Evolutionary conservation across 2,329 filamentous ascomycete species (phyloP), one percentile per base, ranked within the genome.

Genomic region (Neonectria sp.): DNA sequence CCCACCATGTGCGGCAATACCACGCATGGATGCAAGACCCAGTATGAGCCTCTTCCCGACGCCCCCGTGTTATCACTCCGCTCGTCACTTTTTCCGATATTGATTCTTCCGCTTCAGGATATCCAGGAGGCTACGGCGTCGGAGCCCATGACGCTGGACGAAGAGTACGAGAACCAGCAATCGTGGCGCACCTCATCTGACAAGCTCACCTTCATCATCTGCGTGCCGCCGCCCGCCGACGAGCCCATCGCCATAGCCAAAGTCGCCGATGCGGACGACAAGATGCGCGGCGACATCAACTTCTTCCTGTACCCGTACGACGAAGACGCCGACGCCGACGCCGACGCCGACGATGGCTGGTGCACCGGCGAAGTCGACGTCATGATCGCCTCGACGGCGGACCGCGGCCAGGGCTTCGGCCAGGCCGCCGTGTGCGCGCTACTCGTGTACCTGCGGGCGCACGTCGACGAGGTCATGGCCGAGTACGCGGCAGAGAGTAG

Each of bases 181-280:
- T 94, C 91, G 70, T 98, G 95, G 95, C 91, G 95, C 43, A 83
- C 83, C 24, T 93, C 96, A 48, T 81, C 83, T 29, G 95, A 98
- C 81, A 98, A 98, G 82, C 81, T 98, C 68, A 98, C 95, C 0
- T 98, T 98, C 74, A 97, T 98, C 78, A 81, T 93, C 60, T 97
- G 94, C 77, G 82, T 85, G 11, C 87, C 89, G 0, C 86, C 89
- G 0, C 67, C 78, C 6, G 40, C 59, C 3, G 52, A 67, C 6
- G 53, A 60, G 4, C 21, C 9, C 2, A 27, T 24, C 1, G 65
- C 75, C 12, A 64, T 53, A n/a, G 82, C 85, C 0, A 82, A 82
- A 12, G 78, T 79, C 1, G 82, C 84, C 5, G 94, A 95, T 75
- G 75, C 80, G 1, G 83, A 87, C 0, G 80, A 80, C 0, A 79